phyloP scores from a whole-genome alignment of 331 rosid genomes.

The Arachis monticola region DNA sequence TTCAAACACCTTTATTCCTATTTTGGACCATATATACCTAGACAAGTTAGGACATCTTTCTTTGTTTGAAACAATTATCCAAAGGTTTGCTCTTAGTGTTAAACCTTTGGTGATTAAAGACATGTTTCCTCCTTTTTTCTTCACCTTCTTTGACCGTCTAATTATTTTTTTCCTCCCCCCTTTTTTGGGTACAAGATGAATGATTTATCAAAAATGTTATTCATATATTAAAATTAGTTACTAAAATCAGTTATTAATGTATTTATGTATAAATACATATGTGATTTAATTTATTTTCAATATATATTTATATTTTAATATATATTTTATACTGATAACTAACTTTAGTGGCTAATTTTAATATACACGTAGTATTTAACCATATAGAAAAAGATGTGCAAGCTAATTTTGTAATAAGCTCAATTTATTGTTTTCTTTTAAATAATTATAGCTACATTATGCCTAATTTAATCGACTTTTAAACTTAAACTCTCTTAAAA shows the following conservation, averaged over 20 bases:
- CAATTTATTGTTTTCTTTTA: constrained; percentile 11
- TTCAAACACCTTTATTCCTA: constrained; percentile 16
- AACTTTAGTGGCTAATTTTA: too few relatives aligned
- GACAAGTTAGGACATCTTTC: constrained; percentile 25
- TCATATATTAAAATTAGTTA: too few relatives aligned
- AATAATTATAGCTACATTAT: constrained; percentile 18
- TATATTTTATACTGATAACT: too few relatives aligned
- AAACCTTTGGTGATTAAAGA: constrained; percentile 9
- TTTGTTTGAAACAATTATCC: constrained; percentile 12
- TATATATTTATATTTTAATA: too few relatives aligned
- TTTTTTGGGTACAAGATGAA: too few relatives aligned
- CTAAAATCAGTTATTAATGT: too few relatives aligned
- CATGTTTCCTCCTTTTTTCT: constrained; percentile 8
- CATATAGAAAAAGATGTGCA: constrained; percentile 9
- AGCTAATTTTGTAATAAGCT: neutral
- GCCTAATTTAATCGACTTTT: constrained; percentile 31
- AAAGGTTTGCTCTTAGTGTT: constrained; percentile 3
- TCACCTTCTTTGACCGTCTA: constrained; percentile 38
- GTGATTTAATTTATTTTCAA: too few relatives aligned
- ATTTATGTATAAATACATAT: too few relatives aligned
- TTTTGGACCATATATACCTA: neutral
- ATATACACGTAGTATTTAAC: too few relatives aligned
- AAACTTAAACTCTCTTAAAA: constrained; percentile 22
- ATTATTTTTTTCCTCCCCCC: too few relatives aligned
- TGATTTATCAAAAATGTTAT: too few relatives aligned